Evolutionary conservation across 1,284 basidiomycete species (phyloP), one percentile per base, ranked within the genome.

Genomic region (Chiua sp.): DNA sequence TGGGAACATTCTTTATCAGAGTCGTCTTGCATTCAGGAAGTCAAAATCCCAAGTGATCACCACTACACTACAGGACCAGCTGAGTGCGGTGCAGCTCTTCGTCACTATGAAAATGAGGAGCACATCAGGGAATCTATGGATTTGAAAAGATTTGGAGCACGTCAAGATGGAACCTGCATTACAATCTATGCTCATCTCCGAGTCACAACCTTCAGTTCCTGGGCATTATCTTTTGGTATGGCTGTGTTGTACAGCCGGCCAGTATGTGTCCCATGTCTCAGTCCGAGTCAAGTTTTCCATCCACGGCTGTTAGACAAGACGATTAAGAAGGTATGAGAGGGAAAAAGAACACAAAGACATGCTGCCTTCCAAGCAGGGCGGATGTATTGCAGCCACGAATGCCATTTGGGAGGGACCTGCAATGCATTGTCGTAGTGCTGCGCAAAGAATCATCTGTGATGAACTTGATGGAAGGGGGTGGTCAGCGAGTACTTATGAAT

Each of bases 351-450:
- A 15, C 46, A 47, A 50, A 16, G 33, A 82, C 93, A n/a, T n/a
- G n/a, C 95, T 35, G 85, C 83, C 76, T 93, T 84, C 96, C 96
- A 98, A 2, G 88, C 77, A 8, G 90, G 84, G 52, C 96, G 92
- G 70, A 96, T 97, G 73, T 97, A 94, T n/a, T 83, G 82, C 33
- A 98, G 77, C 96, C 96, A 98, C 12, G 94, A 87, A 77, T 96
- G 94, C 96, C 96, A 98, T 77, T 96, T 94, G 3, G 94, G 85
- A 35, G 94, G 92, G 42, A 96, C 88, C 80, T 98, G 96, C 0
- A 93, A 86, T 13, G 92, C 93, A 72, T 98, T 92, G 77, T 84
- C 90, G 67, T 96, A 87, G 73, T 96, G 91, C 87, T 96, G 93
- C 39, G 89, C 83, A 70, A 86, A 94, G 79, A 98, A 89, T 96